Percentiles rank a stretch among this genome's conserved stretches.
Conservation (phyloP, 1,284 basidiomycete species). For the Limonomyces culmigenus region DNA sequence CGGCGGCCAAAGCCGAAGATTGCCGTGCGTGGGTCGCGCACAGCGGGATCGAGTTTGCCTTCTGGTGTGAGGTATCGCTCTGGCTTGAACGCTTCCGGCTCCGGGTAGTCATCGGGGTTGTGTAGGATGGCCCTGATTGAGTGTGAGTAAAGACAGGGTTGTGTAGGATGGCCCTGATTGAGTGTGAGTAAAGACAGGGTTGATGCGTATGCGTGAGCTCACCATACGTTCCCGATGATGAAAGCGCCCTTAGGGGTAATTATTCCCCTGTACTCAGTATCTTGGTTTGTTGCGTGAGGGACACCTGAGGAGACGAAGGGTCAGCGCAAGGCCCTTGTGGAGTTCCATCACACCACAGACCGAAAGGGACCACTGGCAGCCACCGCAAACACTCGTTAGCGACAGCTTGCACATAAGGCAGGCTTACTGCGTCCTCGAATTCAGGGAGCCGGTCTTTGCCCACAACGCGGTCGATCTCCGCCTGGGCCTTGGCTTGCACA, state of each 20-base stretch:
- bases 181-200: background rate
- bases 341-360: too few relatives aligned
- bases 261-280: conserved; percentile 9
- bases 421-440: conserved; percentile 11
- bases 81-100: conserved; percentile 7
- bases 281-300: conserved; percentile 10
- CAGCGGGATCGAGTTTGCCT: conserved; percentile 9
- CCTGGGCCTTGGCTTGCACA: conserved; percentile 12
- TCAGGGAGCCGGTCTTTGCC: conserved; percentile 13
- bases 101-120: conserved; percentile 5
- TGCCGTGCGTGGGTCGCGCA: background rate
- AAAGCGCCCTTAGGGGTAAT: conserved; percentile 9
- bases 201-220: background rate
- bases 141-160: too few relatives aligned
- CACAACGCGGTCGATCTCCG: conserved; percentile 14
- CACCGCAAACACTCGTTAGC: conserved; percentile 13
- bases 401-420: conserved; percentile 13
- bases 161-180: too few relatives aligned
- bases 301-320: too few relatives aligned
- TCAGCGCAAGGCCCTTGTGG: too few relatives aligned
- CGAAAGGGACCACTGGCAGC: conserved; percentile 4
- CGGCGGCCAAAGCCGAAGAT: conserved; percentile 16
- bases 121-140: conserved; percentile 6
- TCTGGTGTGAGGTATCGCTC: conserved; percentile 10
- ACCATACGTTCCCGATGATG: conserved; percentile 13